Evolutionary conservation across 2,329 filamentous ascomycete species (phyloP).

Genomic region (Epichloe amarillans): DNA sequence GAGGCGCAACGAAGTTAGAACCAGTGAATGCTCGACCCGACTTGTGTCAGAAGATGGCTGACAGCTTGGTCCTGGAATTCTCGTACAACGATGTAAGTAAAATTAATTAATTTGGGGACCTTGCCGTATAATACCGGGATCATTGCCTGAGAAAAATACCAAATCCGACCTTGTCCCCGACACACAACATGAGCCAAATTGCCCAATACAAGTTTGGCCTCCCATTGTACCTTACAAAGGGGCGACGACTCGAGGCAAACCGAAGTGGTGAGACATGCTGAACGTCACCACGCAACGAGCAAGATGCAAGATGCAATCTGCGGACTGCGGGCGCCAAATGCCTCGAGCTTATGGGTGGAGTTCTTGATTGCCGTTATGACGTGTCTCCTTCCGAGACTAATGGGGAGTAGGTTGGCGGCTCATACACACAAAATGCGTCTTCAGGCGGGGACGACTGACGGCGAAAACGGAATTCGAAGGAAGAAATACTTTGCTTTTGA

Average conservation of each 20-base stretch:
- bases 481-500: neutral
- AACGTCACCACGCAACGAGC: neutral
- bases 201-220: neutral
- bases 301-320: too few relatives aligned
- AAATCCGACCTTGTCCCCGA: neutral
- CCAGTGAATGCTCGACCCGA: too few relatives aligned
- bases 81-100: too few relatives aligned
- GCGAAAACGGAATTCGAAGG: neutral
- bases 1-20: too few relatives aligned
- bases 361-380: neutral
- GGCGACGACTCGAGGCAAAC: neutral
- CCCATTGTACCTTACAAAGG: neutral
- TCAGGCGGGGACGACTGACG: neutral
- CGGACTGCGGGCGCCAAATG: too few relatives aligned
- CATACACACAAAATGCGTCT: constrained; percentile 1
- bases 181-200: neutral
- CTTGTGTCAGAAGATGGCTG: too few relatives aligned
- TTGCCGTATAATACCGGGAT: neutral
- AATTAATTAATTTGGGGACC: too few relatives aligned
- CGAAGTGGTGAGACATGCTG: neutral
- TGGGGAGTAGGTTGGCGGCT: neutral
- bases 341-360: neutral
- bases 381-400: neutral
- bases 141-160: neutral
- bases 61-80: too few relatives aligned